Evolutionary conservation across 805 yeast genomes (phyloP), one percentile per base, ranked within the genome.

Genomic region (Cyberlindnera sargentensis): DNA sequence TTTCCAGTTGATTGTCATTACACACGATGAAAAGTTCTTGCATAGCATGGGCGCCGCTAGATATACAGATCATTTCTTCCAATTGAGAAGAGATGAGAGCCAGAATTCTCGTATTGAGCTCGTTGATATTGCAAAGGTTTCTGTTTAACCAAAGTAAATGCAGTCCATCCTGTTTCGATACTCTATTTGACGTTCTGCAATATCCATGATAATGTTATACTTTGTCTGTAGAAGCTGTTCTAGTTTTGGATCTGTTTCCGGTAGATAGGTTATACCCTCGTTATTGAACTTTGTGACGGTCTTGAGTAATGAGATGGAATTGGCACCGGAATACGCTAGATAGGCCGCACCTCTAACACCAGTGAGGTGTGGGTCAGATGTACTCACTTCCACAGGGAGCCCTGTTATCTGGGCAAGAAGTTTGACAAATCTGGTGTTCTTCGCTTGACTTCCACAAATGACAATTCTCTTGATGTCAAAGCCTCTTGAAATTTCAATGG

Each of bases 11-110:
- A 89, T 93, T 55, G 95, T 93, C 5, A 93, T 93, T 52, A 93
- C 99, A 0, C 99, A 93, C 58, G 99, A 93, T 64, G 97, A 91
- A 62, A 83, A 84, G 55, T 93, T 93, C 57, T 69, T 93, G 55
- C 74, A 78, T 39, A 81, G 81, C 58, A 89, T 93, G 82, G 80
- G 84, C 61, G 96, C 97, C 0, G 75, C 82, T 23, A 76, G 78
- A 45, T 89, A 85, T 58, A 81, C 95, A 8, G 96, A 88, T 59
- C 89, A 84, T 58, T 93, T 85, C 63, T 93, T 82, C 64, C 73
- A 84, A 47, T 80, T 93, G 11, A 76, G 76, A 50, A 73, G 99
- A 59, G 88, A 89, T 61, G 84, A 82, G 45, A 72, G 84, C 44
- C 93, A 89, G 55, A 80, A 80, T 49, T 86, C 96, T 2, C 76